Base-by-base conservation (phyloP, 352 stramenopile species). In the Phytophthora lateralis region DNA sequence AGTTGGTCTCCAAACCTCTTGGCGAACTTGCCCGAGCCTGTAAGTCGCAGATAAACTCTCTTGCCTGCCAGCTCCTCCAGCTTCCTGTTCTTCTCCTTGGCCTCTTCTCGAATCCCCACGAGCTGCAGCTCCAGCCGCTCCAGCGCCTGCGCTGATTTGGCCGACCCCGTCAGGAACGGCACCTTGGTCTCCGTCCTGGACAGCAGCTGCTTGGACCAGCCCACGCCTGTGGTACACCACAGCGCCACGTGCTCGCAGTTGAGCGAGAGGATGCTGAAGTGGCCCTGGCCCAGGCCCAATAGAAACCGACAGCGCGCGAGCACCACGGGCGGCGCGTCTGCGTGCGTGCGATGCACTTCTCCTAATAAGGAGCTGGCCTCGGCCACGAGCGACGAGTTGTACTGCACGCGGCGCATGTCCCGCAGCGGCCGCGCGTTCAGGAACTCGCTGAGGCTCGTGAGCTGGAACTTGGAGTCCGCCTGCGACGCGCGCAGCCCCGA, bases 181-280 rank as follows among this genome's bases (percentile, higher is more conserved):
- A 75, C 78, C 49, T 81, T 82, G 26, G 61, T 69, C 55, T 73
- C 66, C 26, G 74, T 68, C 26, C 80, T 62, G 37, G 82, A 78
- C 60, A 89, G 72, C 30, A 89, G 56, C 61, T 90, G 83, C 67
- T 92, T 92, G 54, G 76, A 90, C 78, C 80, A 92, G 14, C 85
- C 65, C 20, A 87, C 71, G 55, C 83, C 83, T 7, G 83, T 90
- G 26, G 82, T 90, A 66, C 83, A 92, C 83, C 83, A 92, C 20
- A 89, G 58, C 34, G 84, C 80, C 9, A 90, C 80, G 50, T 93
- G 84, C 57, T 91, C 81, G 55, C 84, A 93, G 44, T 93, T 93
- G 32, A 90, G 63, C 29, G 69, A 78, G 27, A 90, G 45, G 43
- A 93, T 84, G 43, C 69, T 87, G 26, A 91, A 91, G 34, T 93